Evolutionary conservation across 176 grass and related monocot species (phyloP).

Genomic region (Panicum miliaceum): DNA sequence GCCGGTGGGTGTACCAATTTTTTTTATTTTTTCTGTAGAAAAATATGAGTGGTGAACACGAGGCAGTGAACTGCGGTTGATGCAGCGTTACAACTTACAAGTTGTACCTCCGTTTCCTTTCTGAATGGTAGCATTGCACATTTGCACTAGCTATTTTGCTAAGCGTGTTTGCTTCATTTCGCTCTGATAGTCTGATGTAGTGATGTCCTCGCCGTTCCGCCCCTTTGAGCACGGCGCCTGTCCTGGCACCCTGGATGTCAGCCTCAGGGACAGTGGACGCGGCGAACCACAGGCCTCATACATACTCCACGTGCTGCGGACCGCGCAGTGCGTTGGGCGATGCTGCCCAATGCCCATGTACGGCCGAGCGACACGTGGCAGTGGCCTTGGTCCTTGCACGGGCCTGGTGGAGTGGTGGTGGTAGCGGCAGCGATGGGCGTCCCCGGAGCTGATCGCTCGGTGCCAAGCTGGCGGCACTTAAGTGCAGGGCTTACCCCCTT

Average conservation of each 20-base stretch:
- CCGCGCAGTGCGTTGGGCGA: no score
- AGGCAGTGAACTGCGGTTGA: slow-evolving; percentile 2
- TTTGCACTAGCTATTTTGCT: neutral
- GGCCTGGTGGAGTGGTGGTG: no score
- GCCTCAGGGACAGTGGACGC: no score
- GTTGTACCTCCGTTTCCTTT: neutral
- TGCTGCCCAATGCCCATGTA: no score
- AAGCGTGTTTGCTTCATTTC: neutral
- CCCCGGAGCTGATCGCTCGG: neutral
- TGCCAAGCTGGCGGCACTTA: slow-evolving; percentile 29
- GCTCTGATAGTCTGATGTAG: no score
- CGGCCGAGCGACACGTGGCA: neutral
- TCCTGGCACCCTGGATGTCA: no score
- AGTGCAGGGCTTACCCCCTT: neutral
- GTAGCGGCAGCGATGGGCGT: neutral
- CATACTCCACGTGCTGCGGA: no score
- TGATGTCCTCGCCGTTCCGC: neutral
- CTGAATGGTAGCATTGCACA: neutral
- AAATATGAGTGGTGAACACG: neutral
- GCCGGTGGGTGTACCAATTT: neutral
- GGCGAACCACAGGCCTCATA: no score
- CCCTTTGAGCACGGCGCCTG: neutral
- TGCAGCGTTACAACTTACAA: neutral
- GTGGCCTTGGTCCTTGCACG: neutral
- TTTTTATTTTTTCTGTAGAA: slow-evolving; percentile 25